phyloP scores from a whole-genome alignment of 2,329 filamentous ascomycete genomes.

The Neofusicoccum sp. region DNA sequence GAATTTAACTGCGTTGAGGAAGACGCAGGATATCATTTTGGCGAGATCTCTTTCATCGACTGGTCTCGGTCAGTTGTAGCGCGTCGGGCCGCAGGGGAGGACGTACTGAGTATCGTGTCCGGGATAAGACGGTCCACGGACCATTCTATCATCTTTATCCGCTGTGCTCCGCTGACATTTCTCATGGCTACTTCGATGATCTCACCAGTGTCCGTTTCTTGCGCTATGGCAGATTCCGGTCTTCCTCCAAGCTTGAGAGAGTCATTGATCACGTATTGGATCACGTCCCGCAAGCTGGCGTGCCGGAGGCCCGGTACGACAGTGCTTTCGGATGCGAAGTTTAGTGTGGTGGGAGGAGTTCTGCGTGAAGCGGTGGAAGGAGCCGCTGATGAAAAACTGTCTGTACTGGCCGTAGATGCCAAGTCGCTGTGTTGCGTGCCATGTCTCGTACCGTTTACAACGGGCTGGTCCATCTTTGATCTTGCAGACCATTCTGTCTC shows the following conservation, averaged over 20 bases:
- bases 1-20: slow-evolving; percentile 69
- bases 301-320: slow-evolving; percentile 49
- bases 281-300: slow-evolving; percentile 47
- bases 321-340: slow-evolving; percentile 38
- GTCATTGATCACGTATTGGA: slow-evolving; percentile 54
- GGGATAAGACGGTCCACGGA: slow-evolving; percentile 52
- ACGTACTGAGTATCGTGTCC: slow-evolving; percentile 49
- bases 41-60: slow-evolving; percentile 63
- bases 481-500: not conserved
- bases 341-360: slow-evolving; percentile 25
- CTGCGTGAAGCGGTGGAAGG: not conserved
- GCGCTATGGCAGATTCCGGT: slow-evolving; percentile 51
- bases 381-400: not conserved
- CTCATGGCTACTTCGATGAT: slow-evolving; percentile 48
- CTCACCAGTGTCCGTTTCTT: slow-evolving; percentile 48
- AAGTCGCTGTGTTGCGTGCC: not conserved
- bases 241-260: slow-evolving; percentile 52
- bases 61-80: slow-evolving; percentile 21
- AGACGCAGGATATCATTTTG: slow-evolving; percentile 63
- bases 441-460: not conserved
- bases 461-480: not conserved
- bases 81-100: not conserved
- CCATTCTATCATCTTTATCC: slow-evolving; percentile 51
- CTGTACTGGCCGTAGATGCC: slow-evolving; percentile 11
- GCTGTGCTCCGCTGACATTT: slow-evolving; percentile 44